phyloP scores from a whole-genome alignment of 2,329 filamentous ascomycete genomes.

The Emericellopsis cladophorae region DNA sequence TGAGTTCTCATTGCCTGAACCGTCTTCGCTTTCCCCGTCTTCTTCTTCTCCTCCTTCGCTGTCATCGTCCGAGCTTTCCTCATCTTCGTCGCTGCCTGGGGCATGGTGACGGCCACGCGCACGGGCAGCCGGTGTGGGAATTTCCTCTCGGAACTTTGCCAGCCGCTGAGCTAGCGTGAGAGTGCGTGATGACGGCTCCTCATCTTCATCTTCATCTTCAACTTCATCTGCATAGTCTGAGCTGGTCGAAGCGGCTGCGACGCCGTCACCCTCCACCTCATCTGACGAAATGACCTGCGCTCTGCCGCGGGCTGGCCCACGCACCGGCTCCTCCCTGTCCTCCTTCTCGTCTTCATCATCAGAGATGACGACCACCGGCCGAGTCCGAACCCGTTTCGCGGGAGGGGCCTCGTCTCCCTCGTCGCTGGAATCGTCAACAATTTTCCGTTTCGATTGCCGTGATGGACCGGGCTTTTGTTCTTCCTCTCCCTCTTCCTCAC shows the following conservation, averaged over 20 bases:
- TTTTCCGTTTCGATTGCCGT: constrained; percentile 1
- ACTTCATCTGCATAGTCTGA: neutral
- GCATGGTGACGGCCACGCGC: neutral
- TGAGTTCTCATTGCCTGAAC: neutral
- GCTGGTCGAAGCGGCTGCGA: neutral
- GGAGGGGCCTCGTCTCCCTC: constrained; percentile 1
- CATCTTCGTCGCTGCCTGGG: neutral
- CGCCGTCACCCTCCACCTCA: neutral
- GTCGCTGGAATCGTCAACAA: constrained; percentile 4
- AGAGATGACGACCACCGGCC: neutral
- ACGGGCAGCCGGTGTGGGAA: neutral
- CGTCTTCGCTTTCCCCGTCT: neutral
- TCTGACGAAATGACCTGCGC: constrained; percentile 1
- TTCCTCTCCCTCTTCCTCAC: constrained; percentile 1
- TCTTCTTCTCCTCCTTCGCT: constrained; percentile 1
- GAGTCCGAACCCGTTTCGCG: neutral
- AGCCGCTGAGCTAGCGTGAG: constrained; percentile 1
- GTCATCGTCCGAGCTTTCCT: neutral
- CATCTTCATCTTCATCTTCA: constrained; percentile 1
- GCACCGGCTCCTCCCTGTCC: neutral
- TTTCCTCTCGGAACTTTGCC: neutral
- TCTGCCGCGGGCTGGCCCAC: neutral
- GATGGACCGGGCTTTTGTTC: neutral
- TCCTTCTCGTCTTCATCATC: constrained; percentile 1
- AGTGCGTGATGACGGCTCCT: neutral